phyloP scores from a whole-genome alignment of 305 asterid genomes.

The Fraxinus ornus region DNA sequence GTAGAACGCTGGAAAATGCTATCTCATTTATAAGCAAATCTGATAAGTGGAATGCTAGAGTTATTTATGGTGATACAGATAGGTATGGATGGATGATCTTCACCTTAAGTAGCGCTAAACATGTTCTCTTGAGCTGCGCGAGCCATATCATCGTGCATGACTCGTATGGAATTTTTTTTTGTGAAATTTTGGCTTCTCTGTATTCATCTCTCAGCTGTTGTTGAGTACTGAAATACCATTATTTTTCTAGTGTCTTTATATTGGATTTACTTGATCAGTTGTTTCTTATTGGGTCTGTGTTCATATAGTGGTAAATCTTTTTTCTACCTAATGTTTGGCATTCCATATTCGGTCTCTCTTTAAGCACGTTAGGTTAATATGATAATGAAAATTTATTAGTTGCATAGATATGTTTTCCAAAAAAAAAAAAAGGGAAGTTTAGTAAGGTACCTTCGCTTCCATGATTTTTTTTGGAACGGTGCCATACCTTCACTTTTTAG shows the following conservation, averaged over 20 bases:
- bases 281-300: neutral
- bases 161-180: neutral
- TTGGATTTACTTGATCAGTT: neutral
- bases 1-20: conserved; percentile 89
- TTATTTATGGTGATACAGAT: conserved; percentile 94
- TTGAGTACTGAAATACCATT: neutral
- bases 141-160: conserved; percentile 15
- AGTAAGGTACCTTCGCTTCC: neutral
- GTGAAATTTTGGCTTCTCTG: neutral
- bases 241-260: neutral
- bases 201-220: neutral
- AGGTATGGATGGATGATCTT: conserved; percentile 42
- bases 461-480: neutral
- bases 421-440: neutral
- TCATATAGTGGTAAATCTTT: neutral
- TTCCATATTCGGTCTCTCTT: conserved; percentile 1
- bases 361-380: conserved; percentile 2
- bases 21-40: conserved; percentile 75
- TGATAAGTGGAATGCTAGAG: conserved; percentile 82
- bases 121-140: neutral
- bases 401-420: neutral
- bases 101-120: neutral
- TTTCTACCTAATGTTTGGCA: neutral
- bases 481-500: neutral
- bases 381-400: neutral